phyloP scores from a whole-genome alignment of 352 stramenopile species.

The Plasmopara halstedii region DNA sequence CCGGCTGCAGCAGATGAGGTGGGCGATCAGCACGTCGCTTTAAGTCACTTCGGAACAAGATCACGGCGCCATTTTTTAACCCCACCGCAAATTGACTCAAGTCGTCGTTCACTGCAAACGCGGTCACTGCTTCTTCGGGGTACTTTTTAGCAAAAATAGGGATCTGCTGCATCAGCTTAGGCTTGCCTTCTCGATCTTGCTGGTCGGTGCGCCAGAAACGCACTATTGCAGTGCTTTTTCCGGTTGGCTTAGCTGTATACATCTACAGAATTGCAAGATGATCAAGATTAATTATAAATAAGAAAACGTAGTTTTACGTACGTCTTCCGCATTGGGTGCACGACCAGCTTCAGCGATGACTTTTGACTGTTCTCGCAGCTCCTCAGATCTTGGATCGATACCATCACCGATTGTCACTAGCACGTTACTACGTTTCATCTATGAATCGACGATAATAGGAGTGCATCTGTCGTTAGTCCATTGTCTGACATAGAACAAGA shows the following conservation, averaged over 20 bases:
- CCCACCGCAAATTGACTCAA: slow-evolving; percentile 75
- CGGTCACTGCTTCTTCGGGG: slow-evolving; percentile 79
- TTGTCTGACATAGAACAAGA: not conserved
- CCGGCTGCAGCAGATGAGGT: slow-evolving; percentile 66
- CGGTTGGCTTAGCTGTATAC: slow-evolving; percentile 56
- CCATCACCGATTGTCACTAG: slow-evolving; percentile 80
- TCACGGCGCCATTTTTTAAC: slow-evolving; percentile 77
- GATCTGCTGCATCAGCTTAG: slow-evolving; percentile 81
- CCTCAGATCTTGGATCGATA: slow-evolving; percentile 73
- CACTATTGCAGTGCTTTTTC: slow-evolving; percentile 65
- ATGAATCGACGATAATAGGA: not conserved
- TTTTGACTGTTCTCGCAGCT: slow-evolving; percentile 70
- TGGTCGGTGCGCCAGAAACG: slow-evolving; percentile 86
- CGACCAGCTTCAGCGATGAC: slow-evolving; percentile 69
- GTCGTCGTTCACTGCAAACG: slow-evolving; percentile 80
- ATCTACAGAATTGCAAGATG: slow-evolving; percentile 26
- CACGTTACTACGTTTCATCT: slow-evolving; percentile 87
- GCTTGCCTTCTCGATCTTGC: slow-evolving; percentile 77
- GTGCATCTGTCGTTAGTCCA: not conserved
- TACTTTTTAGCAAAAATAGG: slow-evolving; percentile 86
- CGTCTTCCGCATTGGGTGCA: slow-evolving; percentile 46
- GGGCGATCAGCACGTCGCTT: slow-evolving; percentile 66
- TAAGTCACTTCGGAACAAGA: slow-evolving; percentile 72
- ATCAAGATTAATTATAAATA: not conserved
- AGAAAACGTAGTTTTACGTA: slow-evolving; percentile 13